Conservation (phyloP, 345 rosid species). For the Populus nigra region DNA sequence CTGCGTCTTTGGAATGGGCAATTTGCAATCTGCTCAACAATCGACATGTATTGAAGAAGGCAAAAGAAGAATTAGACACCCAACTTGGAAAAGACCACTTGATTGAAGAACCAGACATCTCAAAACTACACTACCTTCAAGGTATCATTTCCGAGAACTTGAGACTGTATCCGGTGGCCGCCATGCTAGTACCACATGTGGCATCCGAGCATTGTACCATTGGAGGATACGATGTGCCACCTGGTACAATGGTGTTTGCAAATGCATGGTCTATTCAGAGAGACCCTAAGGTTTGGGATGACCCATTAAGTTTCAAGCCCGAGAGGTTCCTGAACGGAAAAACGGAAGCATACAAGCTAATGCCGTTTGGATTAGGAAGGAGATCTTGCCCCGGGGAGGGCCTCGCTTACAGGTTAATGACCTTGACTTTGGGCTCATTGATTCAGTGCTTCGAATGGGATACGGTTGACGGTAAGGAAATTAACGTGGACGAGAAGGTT, state of each 20-base stretch:
- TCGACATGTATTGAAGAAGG: slow-evolving; percentile 2
- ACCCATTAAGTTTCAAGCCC: slow-evolving; percentile 8
- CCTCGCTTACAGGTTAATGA: slow-evolving; percentile 6
- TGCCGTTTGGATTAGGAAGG: slow-evolving; percentile 28
- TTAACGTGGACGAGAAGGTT: slow-evolving; percentile 6
- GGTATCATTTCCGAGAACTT: slow-evolving; percentile 12
- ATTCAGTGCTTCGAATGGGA: slow-evolving; percentile 22
- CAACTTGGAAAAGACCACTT: slow-evolving; percentile 8
- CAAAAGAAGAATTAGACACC: slow-evolving; percentile 13
- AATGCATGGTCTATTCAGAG: slow-evolving; percentile 25
- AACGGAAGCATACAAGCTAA: neutral
- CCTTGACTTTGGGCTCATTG: slow-evolving; percentile 11
- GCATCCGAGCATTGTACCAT: slow-evolving; percentile 16
- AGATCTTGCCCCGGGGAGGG: slow-evolving; percentile 20
- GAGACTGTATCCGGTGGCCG: slow-evolving; percentile 11
- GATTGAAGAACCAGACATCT: slow-evolving; percentile 16
- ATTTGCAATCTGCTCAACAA: slow-evolving; percentile 17
- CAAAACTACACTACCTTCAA: slow-evolving; percentile 17
- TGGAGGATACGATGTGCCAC: slow-evolving; percentile 14
- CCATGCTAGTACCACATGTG: slow-evolving; percentile 13
- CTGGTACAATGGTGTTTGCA: slow-evolving; percentile 7
- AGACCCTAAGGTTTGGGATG: slow-evolving; percentile 23
- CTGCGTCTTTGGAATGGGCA: slow-evolving; percentile 17
- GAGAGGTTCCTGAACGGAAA: slow-evolving; percentile 13
- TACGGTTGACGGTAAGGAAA: neutral